These are phyloP conservation scores for Thalassiosira exigua DNA, from an alignment of 352 stramenopile species.

Conservation along the genomic window DNA sequence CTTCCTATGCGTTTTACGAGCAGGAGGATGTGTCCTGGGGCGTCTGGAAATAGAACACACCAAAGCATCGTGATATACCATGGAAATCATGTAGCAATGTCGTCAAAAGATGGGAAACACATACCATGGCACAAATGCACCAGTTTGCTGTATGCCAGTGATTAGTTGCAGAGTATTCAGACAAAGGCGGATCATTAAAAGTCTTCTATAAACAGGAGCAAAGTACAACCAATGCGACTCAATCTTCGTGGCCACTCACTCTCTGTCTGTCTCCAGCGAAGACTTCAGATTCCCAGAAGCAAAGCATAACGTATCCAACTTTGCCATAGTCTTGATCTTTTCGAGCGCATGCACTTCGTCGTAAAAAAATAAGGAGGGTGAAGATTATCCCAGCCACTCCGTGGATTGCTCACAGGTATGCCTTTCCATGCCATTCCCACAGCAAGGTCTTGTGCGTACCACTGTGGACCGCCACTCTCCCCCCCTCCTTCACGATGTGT, in stretches of 20 bases:
- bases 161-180: too few species aligned
- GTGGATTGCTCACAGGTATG: slow-evolving; percentile 76
- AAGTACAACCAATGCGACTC: too few species aligned
- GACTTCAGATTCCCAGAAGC: slow-evolving; percentile 52
- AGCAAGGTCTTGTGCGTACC: slow-evolving; percentile 44
- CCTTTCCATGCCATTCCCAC: slow-evolving; percentile 73
- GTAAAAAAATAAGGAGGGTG: slow-evolving; percentile 59
- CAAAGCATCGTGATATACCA: too few species aligned
- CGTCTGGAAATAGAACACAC: too few species aligned
- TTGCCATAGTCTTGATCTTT: slow-evolving; percentile 45
- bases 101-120: too few species aligned
- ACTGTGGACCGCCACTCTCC: slow-evolving; percentile 16
- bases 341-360: slow-evolving; percentile 35
- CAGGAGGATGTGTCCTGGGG: slow-evolving; percentile 70
- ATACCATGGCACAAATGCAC: slow-evolving; percentile 83
- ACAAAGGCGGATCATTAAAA: too few species aligned
- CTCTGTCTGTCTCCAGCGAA: slow-evolving; percentile 3
- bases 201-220: too few species aligned
- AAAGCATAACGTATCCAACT: slow-evolving; percentile 38
- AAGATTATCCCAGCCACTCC: slow-evolving; percentile 77
- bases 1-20: slow-evolving; percentile 64
- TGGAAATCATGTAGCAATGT: too few species aligned
- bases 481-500: slow-evolving; percentile 51
- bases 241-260: too few species aligned
- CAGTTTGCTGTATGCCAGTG: slow-evolving; percentile 53